Conservation (phyloP, 352 stramenopile species). For the Saprolegnia parasitica region DNA sequence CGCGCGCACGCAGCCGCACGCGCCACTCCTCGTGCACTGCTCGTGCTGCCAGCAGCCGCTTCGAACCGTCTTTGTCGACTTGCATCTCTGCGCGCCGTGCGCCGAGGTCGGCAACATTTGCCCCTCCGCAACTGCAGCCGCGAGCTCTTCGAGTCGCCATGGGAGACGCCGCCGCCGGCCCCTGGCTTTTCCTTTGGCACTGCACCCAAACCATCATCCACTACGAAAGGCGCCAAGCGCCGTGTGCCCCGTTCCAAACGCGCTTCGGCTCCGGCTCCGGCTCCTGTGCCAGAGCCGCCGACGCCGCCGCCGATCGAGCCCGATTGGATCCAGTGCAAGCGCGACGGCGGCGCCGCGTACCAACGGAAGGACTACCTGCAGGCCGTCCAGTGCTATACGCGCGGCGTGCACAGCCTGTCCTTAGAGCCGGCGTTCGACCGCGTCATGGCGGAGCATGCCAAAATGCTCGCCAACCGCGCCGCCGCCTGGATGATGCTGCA, state of each 20-base stretch:
- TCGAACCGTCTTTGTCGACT: not conserved
- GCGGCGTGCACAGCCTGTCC: slow-evolving; percentile 40
- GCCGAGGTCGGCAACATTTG: slow-evolving; percentile 7
- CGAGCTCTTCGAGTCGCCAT: not conserved
- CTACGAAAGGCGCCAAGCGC: not conserved
- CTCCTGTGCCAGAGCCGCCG: not conserved
- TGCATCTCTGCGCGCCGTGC: slow-evolving; percentile 9
- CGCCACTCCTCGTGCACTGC: not conserved
- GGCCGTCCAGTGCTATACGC: slow-evolving; percentile 9
- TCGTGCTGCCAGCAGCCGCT: not conserved
- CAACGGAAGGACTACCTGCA: not conserved
- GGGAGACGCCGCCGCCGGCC: not conserved
- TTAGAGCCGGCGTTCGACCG: slow-evolving; percentile 32
- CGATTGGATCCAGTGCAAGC: slow-evolving; percentile 12
- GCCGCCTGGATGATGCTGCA: slow-evolving; percentile 77
- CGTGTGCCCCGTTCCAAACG: not conserved
- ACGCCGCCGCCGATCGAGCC: not conserved
- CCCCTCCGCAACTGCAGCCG: slow-evolving; percentile 2
- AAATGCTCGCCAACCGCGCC: slow-evolving; percentile 72
- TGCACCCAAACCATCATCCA: not conserved
- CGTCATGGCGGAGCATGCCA: slow-evolving; percentile 68
- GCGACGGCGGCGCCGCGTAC: slow-evolving; percentile 18
- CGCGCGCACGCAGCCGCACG: not conserved
- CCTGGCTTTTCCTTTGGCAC: slow-evolving; percentile 1
- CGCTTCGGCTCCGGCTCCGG: not conserved